Percentiles rank a stretch among this genome's conserved stretches.
phyloP scores from a whole-genome alignment of 139 green algal species.

The Micractinium sp. region DNA sequence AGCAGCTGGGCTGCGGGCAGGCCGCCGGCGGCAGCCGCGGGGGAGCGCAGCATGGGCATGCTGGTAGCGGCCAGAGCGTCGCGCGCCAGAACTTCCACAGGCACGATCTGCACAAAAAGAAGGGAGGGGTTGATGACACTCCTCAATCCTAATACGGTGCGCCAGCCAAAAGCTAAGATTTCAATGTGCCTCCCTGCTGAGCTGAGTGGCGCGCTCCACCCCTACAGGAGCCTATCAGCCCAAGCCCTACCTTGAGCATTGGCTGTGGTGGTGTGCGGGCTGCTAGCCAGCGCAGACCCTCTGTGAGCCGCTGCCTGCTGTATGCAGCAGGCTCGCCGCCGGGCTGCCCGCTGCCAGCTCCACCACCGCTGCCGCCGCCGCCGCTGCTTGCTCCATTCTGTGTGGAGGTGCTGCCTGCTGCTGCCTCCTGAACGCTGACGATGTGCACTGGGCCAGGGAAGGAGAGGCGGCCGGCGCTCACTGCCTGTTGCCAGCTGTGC shows the following conservation, averaged over 20 bases:
- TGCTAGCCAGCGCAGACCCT: slow-evolving; percentile 40
- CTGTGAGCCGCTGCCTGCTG: slow-evolving; percentile 1
- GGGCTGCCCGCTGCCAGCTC: neutral
- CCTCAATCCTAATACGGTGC: too few species aligned
- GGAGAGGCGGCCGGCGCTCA: neutral
- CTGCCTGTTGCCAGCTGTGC: slow-evolving; percentile 16
- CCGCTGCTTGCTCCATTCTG: too few species aligned
- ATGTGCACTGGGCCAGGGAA: neutral
- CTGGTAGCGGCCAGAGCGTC: neutral
- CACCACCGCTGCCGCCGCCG: too few species aligned
- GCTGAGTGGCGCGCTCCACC: too few species aligned
- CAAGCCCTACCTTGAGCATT: neutral
- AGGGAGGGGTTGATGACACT: neutral
- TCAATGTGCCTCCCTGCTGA: too few species aligned
- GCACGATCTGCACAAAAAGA: slow-evolving; percentile 5
- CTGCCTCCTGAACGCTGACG: slow-evolving; percentile 5
- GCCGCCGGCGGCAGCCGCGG: neutral
- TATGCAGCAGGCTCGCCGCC: neutral
- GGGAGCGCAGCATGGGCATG: neutral
- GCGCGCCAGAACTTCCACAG: neutral
- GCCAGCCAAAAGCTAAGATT: too few species aligned
- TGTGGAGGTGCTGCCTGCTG: neutral
- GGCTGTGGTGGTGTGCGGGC: slow-evolving; percentile 27
- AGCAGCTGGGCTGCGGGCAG: neutral
- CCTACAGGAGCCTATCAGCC: too few species aligned